A percentile compares a stretch with the other conserved stretches of the same genome.
These are phyloP conservation scores for Nemania diffusa DNA, from an alignment of 2,329 filamentous ascomycete species.

Conservation along the genomic window DNA sequence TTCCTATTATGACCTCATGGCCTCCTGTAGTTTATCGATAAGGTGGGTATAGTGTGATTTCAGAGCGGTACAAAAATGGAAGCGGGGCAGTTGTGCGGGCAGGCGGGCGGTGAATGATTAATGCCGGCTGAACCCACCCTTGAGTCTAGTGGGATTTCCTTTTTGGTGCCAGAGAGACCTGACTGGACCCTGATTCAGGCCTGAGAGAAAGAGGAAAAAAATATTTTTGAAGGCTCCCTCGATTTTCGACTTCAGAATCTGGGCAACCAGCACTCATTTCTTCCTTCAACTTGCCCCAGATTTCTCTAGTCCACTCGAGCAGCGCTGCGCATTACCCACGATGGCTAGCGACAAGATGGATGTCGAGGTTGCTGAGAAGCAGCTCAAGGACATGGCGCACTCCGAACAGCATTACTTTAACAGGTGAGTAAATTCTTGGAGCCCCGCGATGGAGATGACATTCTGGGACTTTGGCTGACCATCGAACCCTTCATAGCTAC, in stretches of 20 bases:
- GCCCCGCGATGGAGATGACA: conserved; percentile 4
- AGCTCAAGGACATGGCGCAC: conserved; percentile 81
- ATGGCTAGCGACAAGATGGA: conserved; percentile 62
- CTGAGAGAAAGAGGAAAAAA: conserved; percentile 29
- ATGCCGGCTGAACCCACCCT: conserved; percentile 31
- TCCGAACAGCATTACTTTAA: conserved; percentile 99
- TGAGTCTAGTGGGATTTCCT: conserved; percentile 36
- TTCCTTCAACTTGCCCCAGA: conserved; percentile 26
- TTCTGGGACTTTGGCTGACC: conserved; percentile 40
- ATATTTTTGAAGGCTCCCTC: conserved; percentile 13
- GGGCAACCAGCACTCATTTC: conserved; percentile 34
- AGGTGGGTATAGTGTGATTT: not conserved
- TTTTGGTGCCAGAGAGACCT: conserved; percentile 32
- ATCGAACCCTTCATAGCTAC: conserved; percentile 69
- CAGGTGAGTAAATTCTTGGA: conserved; percentile 67
- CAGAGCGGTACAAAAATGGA: not conserved
- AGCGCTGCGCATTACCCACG: conserved; percentile 23
- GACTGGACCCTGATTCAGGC: conserved; percentile 33
- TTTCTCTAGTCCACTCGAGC: conserved; percentile 20
- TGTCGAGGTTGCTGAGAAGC: conserved; percentile 68
- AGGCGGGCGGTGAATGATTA: conserved; percentile 39
- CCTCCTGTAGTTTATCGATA: not conserved
- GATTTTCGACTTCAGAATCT: conserved; percentile 26
- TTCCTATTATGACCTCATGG: not conserved
- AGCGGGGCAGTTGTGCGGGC: conserved; percentile 13